These are phyloP conservation scores for Clavariopsis aquatica DNA, from an alignment of 495 filamentous ascomycete genomes.

Conservation along the genomic window DNA sequence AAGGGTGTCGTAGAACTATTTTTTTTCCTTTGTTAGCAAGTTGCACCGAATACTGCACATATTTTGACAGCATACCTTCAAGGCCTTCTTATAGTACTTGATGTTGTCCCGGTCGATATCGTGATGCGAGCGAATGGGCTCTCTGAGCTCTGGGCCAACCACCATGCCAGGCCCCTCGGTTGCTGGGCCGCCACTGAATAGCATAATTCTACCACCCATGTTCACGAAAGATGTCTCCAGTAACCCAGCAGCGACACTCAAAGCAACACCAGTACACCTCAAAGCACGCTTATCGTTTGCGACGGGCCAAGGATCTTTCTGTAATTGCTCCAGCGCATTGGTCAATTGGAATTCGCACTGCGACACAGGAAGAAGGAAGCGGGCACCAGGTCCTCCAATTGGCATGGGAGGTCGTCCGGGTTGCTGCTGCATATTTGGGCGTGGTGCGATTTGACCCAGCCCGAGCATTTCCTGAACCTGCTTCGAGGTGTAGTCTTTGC, in stretches of 20 bases:
- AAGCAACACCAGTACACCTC: conserved; percentile 92
- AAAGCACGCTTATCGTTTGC: conserved; percentile 89
- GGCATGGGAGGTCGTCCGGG: conserved; percentile 64
- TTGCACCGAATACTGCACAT: not conserved
- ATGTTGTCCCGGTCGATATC: conserved; percentile 99
- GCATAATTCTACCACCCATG: conserved; percentile 91
- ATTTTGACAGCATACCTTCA: conserved; percentile 68
- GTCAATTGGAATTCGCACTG: conserved; percentile 98
- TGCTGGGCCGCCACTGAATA: conserved; percentile 91
- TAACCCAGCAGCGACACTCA: conserved; percentile 91
- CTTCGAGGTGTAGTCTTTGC: conserved; percentile 94
- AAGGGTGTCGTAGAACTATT: conserved; percentile 91
- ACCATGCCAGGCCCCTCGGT: conserved; percentile 98
- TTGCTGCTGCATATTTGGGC: conserved; percentile 79
- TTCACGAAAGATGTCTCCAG: conserved; percentile 96
- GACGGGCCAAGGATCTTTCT: conserved; percentile 98
- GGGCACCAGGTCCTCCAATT: conserved; percentile 76
- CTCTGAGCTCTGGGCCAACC: conserved; percentile 93
- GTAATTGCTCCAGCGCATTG: conserved; percentile 92
- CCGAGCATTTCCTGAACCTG: conserved; percentile 99
- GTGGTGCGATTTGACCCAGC: conserved; percentile 64
- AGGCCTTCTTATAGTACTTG: conserved; percentile 99
- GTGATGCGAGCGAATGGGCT: conserved; percentile 97
- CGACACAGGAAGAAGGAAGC: conserved; percentile 92
- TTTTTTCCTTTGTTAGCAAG: not conserved